phyloP scores from a whole-genome alignment of 1,139 yeast species.

The Protomyces arabidopsidicola region DNA sequence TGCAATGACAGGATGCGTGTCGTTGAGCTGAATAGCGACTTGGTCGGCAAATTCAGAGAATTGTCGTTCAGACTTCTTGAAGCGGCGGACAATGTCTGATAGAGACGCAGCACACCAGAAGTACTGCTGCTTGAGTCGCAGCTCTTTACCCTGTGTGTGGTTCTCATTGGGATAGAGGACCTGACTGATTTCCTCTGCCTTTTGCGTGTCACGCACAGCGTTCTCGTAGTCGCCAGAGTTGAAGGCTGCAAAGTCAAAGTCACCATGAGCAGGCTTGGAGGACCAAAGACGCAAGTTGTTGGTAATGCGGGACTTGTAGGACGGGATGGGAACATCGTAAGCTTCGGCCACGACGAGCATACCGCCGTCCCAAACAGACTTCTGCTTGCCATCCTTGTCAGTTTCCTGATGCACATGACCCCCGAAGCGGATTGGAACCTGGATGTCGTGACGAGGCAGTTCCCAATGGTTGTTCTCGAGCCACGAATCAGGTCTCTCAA shows the following conservation, averaged over 20 bases:
- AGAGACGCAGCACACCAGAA: conserved; percentile 96
- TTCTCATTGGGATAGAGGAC: conserved; percentile 82
- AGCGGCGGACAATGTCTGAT: conserved; percentile 85
- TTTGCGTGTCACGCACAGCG: conserved; percentile 78
- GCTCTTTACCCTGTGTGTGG: conserved; percentile 83
- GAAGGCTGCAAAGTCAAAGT: conserved; percentile 87
- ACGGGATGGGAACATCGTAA: conserved; percentile 92
- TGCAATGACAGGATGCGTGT: conserved; percentile 92
- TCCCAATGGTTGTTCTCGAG: conserved; percentile 86
- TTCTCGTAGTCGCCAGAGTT: conserved; percentile 86
- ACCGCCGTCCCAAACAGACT: conserved; percentile 78
- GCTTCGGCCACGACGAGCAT: conserved; percentile 87
- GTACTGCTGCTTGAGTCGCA: conserved; percentile 90
- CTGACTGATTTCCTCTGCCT: conserved; percentile 77
- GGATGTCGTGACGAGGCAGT: conserved; percentile 77
- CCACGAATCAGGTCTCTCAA: conserved; percentile 94
- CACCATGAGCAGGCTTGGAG: conserved; percentile 73
- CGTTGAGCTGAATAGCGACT: conserved; percentile 88
- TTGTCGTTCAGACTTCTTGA: conserved; percentile 70
- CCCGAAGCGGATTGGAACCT: conserved; percentile 87
- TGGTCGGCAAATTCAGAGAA: conserved; percentile 83
- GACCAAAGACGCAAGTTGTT: conserved; percentile 90
- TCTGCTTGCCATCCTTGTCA: conserved; percentile 45
- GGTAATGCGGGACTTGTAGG: conserved; percentile 49
- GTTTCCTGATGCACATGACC: conserved; percentile 63